phyloP scores from a whole-genome alignment of 106 monocot genomes.

The Platanthera guangdongensis region DNA sequence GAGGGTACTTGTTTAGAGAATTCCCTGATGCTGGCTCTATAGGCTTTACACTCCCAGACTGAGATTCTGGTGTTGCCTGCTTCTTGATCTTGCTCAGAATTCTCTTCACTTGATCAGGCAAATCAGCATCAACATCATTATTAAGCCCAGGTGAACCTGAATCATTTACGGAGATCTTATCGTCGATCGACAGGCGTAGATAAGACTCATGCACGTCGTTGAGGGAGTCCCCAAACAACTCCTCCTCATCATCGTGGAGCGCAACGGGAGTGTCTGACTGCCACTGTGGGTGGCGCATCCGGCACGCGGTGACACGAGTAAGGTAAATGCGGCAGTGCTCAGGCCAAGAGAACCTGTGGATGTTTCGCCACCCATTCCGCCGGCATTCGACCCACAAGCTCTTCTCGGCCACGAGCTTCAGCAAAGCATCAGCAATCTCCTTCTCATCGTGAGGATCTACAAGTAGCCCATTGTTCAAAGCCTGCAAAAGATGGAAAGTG shows the following conservation, averaged over 20 bases:
- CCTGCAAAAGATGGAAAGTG: conserved; percentile 25
- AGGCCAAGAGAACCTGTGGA: conserved; percentile 94
- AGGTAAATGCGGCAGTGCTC: conserved; percentile 93
- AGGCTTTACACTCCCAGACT: conserved; percentile 12
- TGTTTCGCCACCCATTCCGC: conserved; percentile 80
- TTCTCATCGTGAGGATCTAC: conserved; percentile 87
- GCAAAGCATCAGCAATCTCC: conserved; percentile 82
- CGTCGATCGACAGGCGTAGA: conserved; percentile 68
- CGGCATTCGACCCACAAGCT: conserved; percentile 80
- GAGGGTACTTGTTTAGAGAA: conserved; percentile 46
- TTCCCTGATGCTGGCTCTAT: conserved; percentile 6
- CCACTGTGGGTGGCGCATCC: conserved; percentile 94
- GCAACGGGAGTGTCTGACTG: conserved; percentile 64
- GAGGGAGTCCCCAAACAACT: conserved; percentile 74
- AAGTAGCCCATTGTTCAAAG: conserved; percentile 86
- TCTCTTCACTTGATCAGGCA: conserved; percentile 66
- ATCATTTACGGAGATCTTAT: conserved; percentile 36
- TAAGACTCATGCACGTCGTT: conserved; percentile 81
- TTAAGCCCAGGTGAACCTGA: conserved; percentile 29
- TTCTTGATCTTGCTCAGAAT: conserved; percentile 65
- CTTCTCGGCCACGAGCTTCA: conserved; percentile 89
- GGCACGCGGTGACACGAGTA: conserved; percentile 72
- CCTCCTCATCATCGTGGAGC: conserved; percentile 35
- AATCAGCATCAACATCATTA: conserved; percentile 25
- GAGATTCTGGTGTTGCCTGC: conserved; percentile 15